These are phyloP conservation scores for Hyaloperonospora arabidopsidis DNA, from an alignment of 352 stramenopile species.

Conservation along the genomic window DNA sequence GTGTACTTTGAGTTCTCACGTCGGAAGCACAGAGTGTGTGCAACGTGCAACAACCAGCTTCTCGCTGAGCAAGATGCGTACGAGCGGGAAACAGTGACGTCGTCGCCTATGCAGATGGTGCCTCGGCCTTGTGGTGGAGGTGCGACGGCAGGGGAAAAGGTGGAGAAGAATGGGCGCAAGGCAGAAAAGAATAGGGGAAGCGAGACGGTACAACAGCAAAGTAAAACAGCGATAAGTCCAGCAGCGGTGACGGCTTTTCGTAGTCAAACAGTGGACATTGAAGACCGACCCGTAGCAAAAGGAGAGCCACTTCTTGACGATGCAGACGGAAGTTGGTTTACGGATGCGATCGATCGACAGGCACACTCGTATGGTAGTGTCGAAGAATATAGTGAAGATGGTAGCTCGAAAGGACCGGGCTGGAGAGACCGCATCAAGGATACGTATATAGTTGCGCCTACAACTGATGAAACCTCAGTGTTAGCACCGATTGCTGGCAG, in stretches of 20 bases:
- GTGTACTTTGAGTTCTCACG: constrained; percentile 50
- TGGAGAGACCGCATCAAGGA: constrained; percentile 29
- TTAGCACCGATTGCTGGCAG: constrained; percentile 10
- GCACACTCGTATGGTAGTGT: constrained; percentile 6
- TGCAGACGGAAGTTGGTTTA: constrained; percentile 58
- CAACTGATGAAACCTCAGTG: constrained; percentile 10
- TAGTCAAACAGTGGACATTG: neutral
- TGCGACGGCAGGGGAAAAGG: no score
- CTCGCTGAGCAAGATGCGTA: constrained; percentile 22
- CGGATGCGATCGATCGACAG: constrained; percentile 25
- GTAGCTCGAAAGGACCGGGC: constrained; percentile 14
- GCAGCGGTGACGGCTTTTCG: neutral
- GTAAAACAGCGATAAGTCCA: neutral
- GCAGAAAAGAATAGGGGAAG: no score
- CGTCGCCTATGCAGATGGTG: neutral
- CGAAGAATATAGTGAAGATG: constrained; percentile 12
- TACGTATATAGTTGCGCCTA: constrained; percentile 19
- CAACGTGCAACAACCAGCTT: constrained; percentile 29
- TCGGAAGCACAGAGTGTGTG: constrained; percentile 62
- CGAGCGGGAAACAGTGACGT: constrained; percentile 15
- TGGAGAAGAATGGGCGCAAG: no score
- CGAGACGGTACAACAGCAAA: constrained; percentile 3
- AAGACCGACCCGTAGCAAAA: constrained; percentile 6
- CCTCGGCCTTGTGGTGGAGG: no score
- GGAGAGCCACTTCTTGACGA: constrained; percentile 35